These are phyloP conservation scores for Eleusine indica DNA, from an alignment of 176 grass and related monocot species.

Conservation along the genomic window DNA sequence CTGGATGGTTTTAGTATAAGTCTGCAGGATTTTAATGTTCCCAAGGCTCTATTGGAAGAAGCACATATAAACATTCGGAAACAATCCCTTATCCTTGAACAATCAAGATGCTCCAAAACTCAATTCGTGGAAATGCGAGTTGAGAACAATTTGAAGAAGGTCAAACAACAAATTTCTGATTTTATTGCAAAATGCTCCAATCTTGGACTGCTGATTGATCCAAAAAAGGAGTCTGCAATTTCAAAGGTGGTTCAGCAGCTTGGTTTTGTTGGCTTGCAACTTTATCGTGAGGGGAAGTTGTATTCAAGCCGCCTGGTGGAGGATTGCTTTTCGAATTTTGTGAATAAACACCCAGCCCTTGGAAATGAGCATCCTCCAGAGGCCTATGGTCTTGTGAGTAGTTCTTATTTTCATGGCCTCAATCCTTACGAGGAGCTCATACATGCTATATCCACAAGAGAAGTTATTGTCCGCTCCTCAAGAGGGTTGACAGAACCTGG, in stretches of 20 bases:
- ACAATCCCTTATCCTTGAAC: conserved; percentile 57
- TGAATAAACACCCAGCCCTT: conserved; percentile 56
- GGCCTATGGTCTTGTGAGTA: conserved; percentile 76
- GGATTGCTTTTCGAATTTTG: conserved; percentile 75
- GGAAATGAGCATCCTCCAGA: conserved; percentile 63
- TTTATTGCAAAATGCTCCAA: conserved; percentile 58
- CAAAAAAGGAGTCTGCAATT: conserved; percentile 65
- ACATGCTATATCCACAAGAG: conserved; percentile 84
- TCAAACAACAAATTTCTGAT: conserved; percentile 68
- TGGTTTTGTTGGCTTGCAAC: conserved; percentile 86
- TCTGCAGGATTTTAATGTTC: conserved; percentile 69
- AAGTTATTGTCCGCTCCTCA: conserved; percentile 90
- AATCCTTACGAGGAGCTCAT: conserved; percentile 89
- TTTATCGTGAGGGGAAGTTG: conserved; percentile 74
- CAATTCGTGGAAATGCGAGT: conserved; percentile 66
- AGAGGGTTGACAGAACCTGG: conserved; percentile 93
- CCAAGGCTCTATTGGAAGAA: conserved; percentile 58
- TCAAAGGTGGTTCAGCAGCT: conserved; percentile 84
- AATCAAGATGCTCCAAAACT: conserved; percentile 52
- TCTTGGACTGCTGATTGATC: conserved; percentile 66
- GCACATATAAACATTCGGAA: conserved; percentile 58
- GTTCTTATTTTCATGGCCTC: conserved; percentile 79
- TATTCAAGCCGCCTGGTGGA: conserved; percentile 82
- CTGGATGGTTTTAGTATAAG: conserved; percentile 85
- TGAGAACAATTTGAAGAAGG: conserved; percentile 63